Evolutionary conservation across 495 filamentous ascomycete genomes (phyloP), one percentile per base, ranked within the genome.

Genomic region (Penicillium robsamsonii): DNA sequence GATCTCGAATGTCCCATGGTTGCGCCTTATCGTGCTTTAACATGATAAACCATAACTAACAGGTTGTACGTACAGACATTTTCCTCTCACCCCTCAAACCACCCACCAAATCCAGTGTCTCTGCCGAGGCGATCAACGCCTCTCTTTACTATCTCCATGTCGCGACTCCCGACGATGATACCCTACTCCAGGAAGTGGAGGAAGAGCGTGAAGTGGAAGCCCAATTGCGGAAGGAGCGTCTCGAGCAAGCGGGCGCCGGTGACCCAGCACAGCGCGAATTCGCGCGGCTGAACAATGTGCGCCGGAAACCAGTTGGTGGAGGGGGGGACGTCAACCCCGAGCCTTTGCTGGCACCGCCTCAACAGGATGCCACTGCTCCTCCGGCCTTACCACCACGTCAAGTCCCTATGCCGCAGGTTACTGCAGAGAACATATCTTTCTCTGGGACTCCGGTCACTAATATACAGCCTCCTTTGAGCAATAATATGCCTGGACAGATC

Each of bases 81-180:
- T 94, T 98, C 55, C 82, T 97, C n/a, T 92, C 93, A 9, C 88
- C 94, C 1, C 75, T 96, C 20, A 92, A 93, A 70, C 94, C 94
- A 17, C 84, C 88, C 17, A 77, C 86, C 17, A 94, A 93, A 68
- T 73, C 74, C 2, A 90, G 90, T 38, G 89, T 97, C 25, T 95
- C 89, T 1, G 88, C 83, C 8, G 86, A 90, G 65, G 93, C 96
- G 68, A 87, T 97, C 33, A 84, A 87, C 46, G 89, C 86, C 59
- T 94, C 87, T 11, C 79, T 98, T 3, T 98, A 97, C 72, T 97
- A 93, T 65, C 71, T 96, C 35, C 94, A 98, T 68, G 77, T 95
- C 35, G 80, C 93, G 51, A 77, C 80, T 0, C 80, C 81, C 15
- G 79, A 86, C 10, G 81, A 87, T 56, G 79, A 84, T 25, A 68